Evolutionary conservation across 2,329 filamentous ascomycete species (phyloP).

Genomic region (Cadophora gregata): DNA sequence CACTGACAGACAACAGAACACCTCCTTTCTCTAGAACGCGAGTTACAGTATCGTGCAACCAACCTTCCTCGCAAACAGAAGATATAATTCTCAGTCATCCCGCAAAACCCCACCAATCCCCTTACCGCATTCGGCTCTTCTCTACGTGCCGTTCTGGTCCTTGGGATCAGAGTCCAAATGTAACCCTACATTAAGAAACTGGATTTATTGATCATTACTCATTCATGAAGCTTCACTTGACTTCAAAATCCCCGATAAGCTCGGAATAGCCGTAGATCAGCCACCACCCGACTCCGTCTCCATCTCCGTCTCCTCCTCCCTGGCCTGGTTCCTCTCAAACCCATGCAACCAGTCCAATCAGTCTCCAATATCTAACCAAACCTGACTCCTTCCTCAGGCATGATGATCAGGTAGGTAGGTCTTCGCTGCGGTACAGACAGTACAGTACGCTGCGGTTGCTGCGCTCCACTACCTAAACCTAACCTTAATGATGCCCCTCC

Average conservation of each 20-base stretch:
- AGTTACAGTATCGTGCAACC: not conserved
- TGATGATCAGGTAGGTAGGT: no score
- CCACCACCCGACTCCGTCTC: not conserved
- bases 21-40: not conserved
- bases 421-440: no score
- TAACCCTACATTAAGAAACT: conserved; percentile 2
- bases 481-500: not conserved
- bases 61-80: conserved; percentile 1
- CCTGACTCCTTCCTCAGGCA: no score
- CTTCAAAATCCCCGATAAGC: not conserved
- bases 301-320: no score
- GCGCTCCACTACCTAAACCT: not conserved
- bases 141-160: conserved; percentile 5
- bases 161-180: conserved; percentile 5
- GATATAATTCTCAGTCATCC: not conserved
- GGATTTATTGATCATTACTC: not conserved
- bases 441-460: no score
- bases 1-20: not conserved
- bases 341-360: no score
- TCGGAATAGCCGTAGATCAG: conserved; percentile 13
- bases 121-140: not conserved
- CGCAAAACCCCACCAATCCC: conserved; percentile 4
- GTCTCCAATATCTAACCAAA: no score
- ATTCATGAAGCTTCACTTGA: no score
- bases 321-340: no score